Evolutionary conservation across 2,329 filamentous ascomycete species (phyloP).

Genomic region (Penicillium sp.): DNA sequence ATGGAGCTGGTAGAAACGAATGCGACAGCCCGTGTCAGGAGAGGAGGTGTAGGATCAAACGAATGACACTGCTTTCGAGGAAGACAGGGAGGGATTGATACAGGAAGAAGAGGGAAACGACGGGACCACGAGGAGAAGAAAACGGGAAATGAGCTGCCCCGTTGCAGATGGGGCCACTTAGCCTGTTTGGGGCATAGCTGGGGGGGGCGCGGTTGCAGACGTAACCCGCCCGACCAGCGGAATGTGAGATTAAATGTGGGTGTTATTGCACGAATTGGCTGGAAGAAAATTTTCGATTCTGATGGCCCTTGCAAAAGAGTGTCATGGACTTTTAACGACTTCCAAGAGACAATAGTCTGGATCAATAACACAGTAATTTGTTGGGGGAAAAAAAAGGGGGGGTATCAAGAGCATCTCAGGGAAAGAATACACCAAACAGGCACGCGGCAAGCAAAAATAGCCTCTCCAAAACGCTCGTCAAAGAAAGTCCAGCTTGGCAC

Average conservation of each 20-base stretch:
- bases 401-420: conserved; percentile 4
- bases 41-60: conserved; percentile 17
- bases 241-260: not conserved
- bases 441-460: not conserved
- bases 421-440: not conserved
- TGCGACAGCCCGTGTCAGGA: conserved; percentile 37
- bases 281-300: not conserved
- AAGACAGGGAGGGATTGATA: conserved; percentile 16
- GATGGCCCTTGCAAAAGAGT: not conserved
- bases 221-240: conserved; percentile 7
- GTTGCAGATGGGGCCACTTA: not conserved
- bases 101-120: conserved; percentile 11
- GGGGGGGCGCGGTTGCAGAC: not conserved
- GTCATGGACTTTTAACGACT: not conserved
- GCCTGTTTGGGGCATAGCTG: not conserved
- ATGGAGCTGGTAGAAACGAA: conserved; percentile 39
- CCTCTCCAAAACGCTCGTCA: not conserved
- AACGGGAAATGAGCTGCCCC: conserved; percentile 6
- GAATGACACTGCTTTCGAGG: conserved; percentile 30
- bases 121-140: conserved; percentile 7
- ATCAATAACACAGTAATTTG: not conserved
- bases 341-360: not conserved
- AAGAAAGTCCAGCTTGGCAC: not conserved
- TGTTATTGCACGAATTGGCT: too few relatives aligned
- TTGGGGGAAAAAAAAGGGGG: not conserved